Conservation (phyloP, 805 yeast genomes). For the Saturnispora gosingensis region DNA sequence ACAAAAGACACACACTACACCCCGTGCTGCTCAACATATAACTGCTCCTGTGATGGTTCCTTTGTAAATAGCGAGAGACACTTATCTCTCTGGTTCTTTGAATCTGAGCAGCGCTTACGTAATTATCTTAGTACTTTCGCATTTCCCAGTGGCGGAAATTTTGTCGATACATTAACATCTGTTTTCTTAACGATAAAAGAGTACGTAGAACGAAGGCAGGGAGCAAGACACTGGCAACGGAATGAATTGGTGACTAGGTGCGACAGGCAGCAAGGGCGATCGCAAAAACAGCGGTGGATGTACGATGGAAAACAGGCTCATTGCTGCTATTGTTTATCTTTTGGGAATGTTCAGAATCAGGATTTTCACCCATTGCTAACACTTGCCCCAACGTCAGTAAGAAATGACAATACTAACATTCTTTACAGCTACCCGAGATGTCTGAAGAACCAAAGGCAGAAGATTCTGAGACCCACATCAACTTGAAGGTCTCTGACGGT, state of each 20-base stretch:
- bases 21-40: not conserved
- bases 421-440: slow-evolving; percentile 13
- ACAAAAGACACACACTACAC: too few relatives aligned
- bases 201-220: not conserved
- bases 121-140: not conserved
- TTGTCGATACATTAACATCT: not conserved
- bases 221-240: too few relatives aligned
- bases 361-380: not conserved
- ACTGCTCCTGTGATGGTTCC: too few relatives aligned
- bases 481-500: slow-evolving; percentile 90
- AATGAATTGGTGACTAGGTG: not conserved
- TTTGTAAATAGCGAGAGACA: too few relatives aligned
- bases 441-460: slow-evolving; percentile 44
- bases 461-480: slow-evolving; percentile 50
- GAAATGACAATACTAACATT: not conserved
- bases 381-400: not conserved
- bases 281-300: not conserved
- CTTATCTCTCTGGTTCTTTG: too few relatives aligned
- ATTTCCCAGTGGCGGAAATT: not conserved
- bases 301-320: not conserved
- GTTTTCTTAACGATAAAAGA: not conserved
- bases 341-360: not conserved
- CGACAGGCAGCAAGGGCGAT: not conserved
- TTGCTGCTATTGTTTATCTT: not conserved
- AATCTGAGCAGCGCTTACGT: slow-evolving; percentile 1